Evolutionary conservation across 148 eudicot genomes (phyloP).

Genomic region (Nepenthes gracilis): DNA sequence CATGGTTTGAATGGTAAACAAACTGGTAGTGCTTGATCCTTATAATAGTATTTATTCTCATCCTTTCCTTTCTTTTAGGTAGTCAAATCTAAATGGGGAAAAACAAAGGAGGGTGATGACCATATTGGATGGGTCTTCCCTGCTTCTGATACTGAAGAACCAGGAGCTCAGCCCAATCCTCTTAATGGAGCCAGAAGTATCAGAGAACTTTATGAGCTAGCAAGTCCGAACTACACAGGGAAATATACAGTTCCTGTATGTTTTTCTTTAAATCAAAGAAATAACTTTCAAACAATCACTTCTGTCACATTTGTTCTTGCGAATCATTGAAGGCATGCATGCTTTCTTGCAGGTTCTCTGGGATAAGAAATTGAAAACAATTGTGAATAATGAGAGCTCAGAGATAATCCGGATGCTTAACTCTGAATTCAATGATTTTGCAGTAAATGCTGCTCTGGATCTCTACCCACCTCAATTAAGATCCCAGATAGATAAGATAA

Average conservation of each 20-base stretch:
- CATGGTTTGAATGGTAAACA: too few species aligned
- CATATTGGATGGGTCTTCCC: slow-evolving; percentile 97
- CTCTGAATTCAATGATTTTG: slow-evolving; percentile 68
- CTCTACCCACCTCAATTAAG: slow-evolving; percentile 67
- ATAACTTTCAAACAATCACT: not conserved
- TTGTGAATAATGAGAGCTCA: slow-evolving; percentile 89
- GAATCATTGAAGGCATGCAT: not conserved
- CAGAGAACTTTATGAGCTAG: slow-evolving; percentile 75
- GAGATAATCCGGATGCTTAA: slow-evolving; percentile 91
- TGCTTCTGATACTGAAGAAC: slow-evolving; percentile 47
- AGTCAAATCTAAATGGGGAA: slow-evolving; percentile 77
- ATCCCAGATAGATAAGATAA: slow-evolving; percentile 58
- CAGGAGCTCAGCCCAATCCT: slow-evolving; percentile 56
- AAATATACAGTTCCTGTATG: slow-evolving; percentile 86
- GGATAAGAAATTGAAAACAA: slow-evolving; percentile 73
- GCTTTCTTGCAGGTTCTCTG: slow-evolving; percentile 51
- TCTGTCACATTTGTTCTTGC: not conserved
- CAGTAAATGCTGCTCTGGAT: slow-evolving; percentile 58
- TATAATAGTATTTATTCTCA: too few species aligned
- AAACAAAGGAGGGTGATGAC: slow-evolving; percentile 66
- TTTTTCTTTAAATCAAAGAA: not conserved
- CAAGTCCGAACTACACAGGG: slow-evolving; percentile 62
- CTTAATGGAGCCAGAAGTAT: slow-evolving; percentile 61
- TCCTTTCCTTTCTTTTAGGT: slow-evolving; percentile 11
- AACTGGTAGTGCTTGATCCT: too few species aligned